phyloP scores from a whole-genome alignment of 2,329 filamentous ascomycete species.

The Apiospora marii region DNA sequence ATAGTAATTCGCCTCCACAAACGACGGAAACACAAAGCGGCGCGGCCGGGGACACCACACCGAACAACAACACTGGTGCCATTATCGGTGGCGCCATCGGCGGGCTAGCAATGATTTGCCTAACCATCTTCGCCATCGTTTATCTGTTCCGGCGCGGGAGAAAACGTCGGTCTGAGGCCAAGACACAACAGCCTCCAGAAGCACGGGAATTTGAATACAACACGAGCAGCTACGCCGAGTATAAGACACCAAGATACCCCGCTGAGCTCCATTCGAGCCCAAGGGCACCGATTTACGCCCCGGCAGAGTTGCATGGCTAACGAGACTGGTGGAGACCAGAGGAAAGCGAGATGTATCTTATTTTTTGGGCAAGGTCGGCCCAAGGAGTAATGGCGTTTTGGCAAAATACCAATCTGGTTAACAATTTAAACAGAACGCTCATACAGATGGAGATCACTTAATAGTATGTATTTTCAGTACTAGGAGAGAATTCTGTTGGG shows the following conservation, averaged over 20 bases:
- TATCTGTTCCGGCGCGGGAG: background rate
- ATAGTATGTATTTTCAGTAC: background rate
- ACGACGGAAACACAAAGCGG: background rate
- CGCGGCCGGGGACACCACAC: background rate
- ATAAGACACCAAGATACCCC: background rate
- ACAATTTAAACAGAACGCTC: background rate
- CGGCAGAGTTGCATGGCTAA: background rate
- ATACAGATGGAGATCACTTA: background rate
- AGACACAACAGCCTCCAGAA: background rate
- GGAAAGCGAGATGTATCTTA: background rate
- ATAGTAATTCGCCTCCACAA: background rate
- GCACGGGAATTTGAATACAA: background rate
- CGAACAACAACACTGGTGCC: slow-evolving; percentile 20
- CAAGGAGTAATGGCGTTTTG: background rate
- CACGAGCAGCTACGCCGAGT: background rate
- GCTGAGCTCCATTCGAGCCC: background rate
- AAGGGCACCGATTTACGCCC: background rate
- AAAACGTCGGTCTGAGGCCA: background rate
- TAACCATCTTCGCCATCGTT: slow-evolving; percentile 19
- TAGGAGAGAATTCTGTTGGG: background rate
- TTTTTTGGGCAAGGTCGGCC: fast-evolving
- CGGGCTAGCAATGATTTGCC: slow-evolving; percentile 10
- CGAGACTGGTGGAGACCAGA: background rate
- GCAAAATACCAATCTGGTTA: background rate
- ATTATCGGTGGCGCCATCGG: slow-evolving; percentile 23